Base-by-base conservation (phyloP, 192 early-diverging fungal genomes). In the Linnemannia schmuckeri region DNA sequence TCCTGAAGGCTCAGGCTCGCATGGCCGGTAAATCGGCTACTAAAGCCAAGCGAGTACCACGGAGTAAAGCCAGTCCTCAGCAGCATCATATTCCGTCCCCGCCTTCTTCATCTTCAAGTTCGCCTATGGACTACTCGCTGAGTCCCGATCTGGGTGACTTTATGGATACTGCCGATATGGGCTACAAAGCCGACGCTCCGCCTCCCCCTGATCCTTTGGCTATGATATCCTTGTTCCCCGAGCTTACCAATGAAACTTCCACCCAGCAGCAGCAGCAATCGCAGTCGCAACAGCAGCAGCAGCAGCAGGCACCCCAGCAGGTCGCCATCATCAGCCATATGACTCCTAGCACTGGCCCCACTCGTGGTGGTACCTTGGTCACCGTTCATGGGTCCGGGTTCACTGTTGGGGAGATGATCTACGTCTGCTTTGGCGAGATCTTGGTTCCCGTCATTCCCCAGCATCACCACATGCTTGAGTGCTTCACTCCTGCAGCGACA, bases 381-480 rank as follows among this genome's bases (percentile, higher is more conserved):
- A 87, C 85, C 33, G 70, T 87, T 20, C 85, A 87, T 18, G 85
- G 85, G 2, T 74, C 85, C 15, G 79, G 72, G 1, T 87, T 87
- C 54, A 75, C 79, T 35, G 79, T 87, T 20, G 85, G 76, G 20
- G 85, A 87, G 70, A 73, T 87, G 40, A 81, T 87, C 38, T 87
- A 87, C n/a, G 68, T 87, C 35, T 87, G 70, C 80, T 87, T 87
- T 78, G 85, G 85, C 40, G 72, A 81, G 49, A 78, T 35, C 63
- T 75, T 81, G 49, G 85, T 87, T 13, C 85, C 79, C 35, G 55
- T 87, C 72, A 69, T 87, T 12, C 85, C 85, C 20, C 79, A 87
- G 61, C 76, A 77, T 57, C 47, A 47, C 40, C 79, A 87, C 44
- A 78, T 87, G 63, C 4, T 87, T 4, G 85, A 87, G 40, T 87